These are phyloP conservation scores for Colletotrichum orchidophilum DNA, from an alignment of 2,329 filamentous ascomycete genomes.

Conservation along the genomic window DNA sequence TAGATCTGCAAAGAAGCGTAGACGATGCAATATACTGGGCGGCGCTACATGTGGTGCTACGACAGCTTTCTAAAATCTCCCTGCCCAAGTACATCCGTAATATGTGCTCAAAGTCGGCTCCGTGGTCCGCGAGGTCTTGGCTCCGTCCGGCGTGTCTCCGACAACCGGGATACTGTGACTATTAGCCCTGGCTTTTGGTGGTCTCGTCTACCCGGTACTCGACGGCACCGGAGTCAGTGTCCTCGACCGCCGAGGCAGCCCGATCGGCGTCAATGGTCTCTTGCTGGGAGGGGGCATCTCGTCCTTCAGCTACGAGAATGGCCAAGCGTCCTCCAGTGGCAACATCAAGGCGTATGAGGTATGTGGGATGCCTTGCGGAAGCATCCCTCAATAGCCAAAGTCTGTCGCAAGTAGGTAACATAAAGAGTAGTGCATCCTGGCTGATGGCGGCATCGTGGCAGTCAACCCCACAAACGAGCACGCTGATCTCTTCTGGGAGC, in stretches of 20 bases:
- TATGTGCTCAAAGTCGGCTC: neutral
- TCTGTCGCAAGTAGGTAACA: neutral
- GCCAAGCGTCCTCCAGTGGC: neutral
- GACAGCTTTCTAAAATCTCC: neutral
- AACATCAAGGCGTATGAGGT: neutral
- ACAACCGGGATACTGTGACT: neutral
- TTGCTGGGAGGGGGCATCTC: neutral
- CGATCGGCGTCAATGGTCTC: neutral
- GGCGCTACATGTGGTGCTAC: no score
- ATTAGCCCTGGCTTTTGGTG: neutral
- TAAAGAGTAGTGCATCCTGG: conserved; percentile 52
- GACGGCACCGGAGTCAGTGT: neutral
- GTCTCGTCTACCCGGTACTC: neutral
- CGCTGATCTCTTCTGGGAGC: conserved; percentile 54
- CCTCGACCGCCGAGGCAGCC: neutral
- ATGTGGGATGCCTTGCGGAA: neutral
- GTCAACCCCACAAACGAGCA: conserved; percentile 46
- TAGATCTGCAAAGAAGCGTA: no score
- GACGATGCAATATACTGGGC: no score
- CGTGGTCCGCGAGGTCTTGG: neutral
- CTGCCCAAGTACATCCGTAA: neutral
- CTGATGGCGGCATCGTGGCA: conserved; percentile 54
- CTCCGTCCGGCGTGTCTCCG: neutral
- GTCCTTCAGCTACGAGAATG: neutral
- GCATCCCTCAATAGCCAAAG: neutral